phyloP scores from a whole-genome alignment of 805 yeast genomes.

The Hanseniaspora occidentalis region DNA sequence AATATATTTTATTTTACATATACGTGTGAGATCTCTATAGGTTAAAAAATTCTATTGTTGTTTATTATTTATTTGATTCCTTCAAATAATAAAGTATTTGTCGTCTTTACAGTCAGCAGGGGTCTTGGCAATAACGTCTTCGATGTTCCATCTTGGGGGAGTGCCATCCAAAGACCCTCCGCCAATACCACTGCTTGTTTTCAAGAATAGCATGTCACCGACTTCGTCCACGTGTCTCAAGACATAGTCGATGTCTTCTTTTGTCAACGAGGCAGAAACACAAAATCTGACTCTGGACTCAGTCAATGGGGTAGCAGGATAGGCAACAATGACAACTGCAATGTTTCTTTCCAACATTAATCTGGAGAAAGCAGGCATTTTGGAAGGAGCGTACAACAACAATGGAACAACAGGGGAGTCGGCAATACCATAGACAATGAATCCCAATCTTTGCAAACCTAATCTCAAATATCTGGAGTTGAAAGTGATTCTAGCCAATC shows the following conservation, averaged over 20 bases:
- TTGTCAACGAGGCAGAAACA: slow-evolving; percentile 82
- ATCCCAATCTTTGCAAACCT: slow-evolving; percentile 86
- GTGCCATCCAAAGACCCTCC: slow-evolving; percentile 51
- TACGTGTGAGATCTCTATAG: no score
- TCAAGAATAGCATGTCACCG: slow-evolving; percentile 66
- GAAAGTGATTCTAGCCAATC: slow-evolving; percentile 88
- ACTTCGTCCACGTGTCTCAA: slow-evolving; percentile 59
- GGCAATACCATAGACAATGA: slow-evolving; percentile 87
- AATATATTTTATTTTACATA: no score
- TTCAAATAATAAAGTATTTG: slow-evolving; percentile 23
- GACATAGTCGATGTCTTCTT: slow-evolving; percentile 81
- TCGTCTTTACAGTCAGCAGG: slow-evolving; percentile 47
- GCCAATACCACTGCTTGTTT: slow-evolving; percentile 65
- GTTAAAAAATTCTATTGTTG: not conserved
- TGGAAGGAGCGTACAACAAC: slow-evolving; percentile 77
- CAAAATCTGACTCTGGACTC: slow-evolving; percentile 88
- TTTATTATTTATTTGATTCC: not conserved
- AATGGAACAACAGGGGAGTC: slow-evolving; percentile 95
- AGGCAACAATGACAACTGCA: slow-evolving; percentile 94
- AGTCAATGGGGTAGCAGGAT: slow-evolving; percentile 92
- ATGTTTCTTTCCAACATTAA: slow-evolving; percentile 65
- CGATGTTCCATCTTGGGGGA: slow-evolving; percentile 65
- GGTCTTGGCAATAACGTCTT: slow-evolving; percentile 62
- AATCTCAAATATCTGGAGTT: slow-evolving; percentile 86
- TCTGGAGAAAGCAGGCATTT: slow-evolving; percentile 87